Conservation (phyloP, 164 flowering plant genomes). For the Aristolochia contorta region DNA sequence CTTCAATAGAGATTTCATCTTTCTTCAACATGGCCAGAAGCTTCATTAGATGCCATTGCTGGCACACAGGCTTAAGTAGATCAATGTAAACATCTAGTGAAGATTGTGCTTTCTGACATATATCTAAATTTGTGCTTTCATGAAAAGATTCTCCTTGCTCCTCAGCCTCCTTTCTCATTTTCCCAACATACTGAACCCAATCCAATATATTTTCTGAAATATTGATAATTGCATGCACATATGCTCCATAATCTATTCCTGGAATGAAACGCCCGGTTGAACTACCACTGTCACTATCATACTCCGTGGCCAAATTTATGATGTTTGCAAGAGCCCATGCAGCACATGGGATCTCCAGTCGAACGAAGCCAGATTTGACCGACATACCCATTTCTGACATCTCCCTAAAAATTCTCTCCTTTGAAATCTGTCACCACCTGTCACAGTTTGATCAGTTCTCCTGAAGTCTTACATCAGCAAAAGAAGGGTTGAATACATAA, state of each 20-base stretch:
- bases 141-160: slow-evolving; percentile 18
- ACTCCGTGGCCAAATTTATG: slow-evolving; percentile 44
- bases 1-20: slow-evolving; percentile 12
- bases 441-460: slow-evolving; percentile 71
- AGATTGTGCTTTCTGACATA: slow-evolving; percentile 23
- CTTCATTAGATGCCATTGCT: slow-evolving; percentile 78
- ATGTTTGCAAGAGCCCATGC: slow-evolving; percentile 94
- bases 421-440: slow-evolving; percentile 93
- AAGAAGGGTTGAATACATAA: too few relatives aligned
- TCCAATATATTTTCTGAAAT: slow-evolving; percentile 51
- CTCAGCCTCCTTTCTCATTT: slow-evolving; percentile 23
- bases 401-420: slow-evolving; percentile 44
- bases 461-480: too few relatives aligned
- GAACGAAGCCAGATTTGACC: slow-evolving; percentile 9
- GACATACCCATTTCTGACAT: slow-evolving; percentile 45
- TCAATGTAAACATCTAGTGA: slow-evolving; percentile 38
- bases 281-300: slow-evolving; percentile 28
- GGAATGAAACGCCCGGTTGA: slow-evolving; percentile 29
- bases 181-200: slow-evolving; percentile 34
- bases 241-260: slow-evolving; percentile 34
- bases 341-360: slow-evolving; percentile 39
- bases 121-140: slow-evolving; percentile 10
- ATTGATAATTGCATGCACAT: slow-evolving; percentile 45
- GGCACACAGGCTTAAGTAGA: slow-evolving; percentile 59
- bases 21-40: slow-evolving; percentile 38